These are phyloP conservation scores for Delphinella strobiligena DNA, from an alignment of 2,329 filamentous ascomycete species.

Conservation along the genomic window DNA sequence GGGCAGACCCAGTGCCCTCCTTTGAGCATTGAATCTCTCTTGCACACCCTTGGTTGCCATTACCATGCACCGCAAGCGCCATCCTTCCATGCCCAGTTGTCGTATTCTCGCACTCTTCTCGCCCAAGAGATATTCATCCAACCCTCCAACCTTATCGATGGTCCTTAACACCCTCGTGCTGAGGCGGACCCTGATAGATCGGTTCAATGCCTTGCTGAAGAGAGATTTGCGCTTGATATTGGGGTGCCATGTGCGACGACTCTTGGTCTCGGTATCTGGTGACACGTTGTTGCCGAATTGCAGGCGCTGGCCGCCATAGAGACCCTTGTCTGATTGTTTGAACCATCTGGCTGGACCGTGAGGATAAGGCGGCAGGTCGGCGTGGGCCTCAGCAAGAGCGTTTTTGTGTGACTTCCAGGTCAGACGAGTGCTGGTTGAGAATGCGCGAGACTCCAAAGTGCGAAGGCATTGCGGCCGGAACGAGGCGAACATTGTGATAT, in stretches of 20 bases:
- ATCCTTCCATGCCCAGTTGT: constrained; percentile 80
- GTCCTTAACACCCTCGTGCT: constrained; percentile 51
- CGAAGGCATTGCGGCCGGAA: constrained; percentile 4
- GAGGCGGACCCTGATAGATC: constrained; percentile 54
- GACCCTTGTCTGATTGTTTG: constrained; percentile 60
- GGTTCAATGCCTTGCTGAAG: constrained; percentile 50
- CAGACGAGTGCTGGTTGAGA: constrained; percentile 18
- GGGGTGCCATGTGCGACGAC: constrained; percentile 60
- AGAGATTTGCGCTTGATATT: constrained; percentile 59
- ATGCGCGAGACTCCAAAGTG: constrained; percentile 12
- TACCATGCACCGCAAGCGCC: constrained; percentile 78
- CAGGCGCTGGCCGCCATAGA: constrained; percentile 50
- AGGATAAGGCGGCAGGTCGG: constrained; percentile 46
- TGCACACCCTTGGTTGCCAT: constrained; percentile 66
- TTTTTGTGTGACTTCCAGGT: constrained; percentile 12
- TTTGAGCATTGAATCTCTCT: constrained; percentile 52
- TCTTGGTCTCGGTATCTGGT: constrained; percentile 55
- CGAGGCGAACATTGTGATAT: constrained; percentile 5
- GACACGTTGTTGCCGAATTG: constrained; percentile 71
- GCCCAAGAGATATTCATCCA: constrained; percentile 85
- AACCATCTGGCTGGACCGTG: constrained; percentile 58
- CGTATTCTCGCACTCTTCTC: constrained; percentile 65
- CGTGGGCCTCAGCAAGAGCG: constrained; percentile 10
- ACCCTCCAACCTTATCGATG: constrained; percentile 73
- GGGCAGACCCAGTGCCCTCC: constrained; percentile 53